A percentile compares a stretch with the other conserved stretches of the same genome.
These are phyloP conservation scores for Zygosaccharomyces bisporus DNA, from an alignment of 805 yeast genomes.

Conservation along the genomic window DNA sequence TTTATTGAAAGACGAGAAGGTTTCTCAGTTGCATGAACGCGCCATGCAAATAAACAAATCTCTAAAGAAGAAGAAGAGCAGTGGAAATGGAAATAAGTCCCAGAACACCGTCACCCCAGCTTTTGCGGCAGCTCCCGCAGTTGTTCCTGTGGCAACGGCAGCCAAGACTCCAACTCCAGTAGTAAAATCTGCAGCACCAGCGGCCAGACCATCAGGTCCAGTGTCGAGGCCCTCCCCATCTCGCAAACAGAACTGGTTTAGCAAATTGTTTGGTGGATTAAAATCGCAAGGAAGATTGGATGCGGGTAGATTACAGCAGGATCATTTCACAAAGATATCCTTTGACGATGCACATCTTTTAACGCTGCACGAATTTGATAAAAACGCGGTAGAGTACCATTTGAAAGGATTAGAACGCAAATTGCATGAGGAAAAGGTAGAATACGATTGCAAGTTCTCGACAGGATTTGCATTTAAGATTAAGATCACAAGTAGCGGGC, in stretches of 20 bases:
- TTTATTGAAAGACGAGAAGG: not conserved
- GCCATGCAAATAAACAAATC: not conserved
- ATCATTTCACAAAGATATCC: constrained; percentile 25
- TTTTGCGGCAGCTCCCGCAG: too few species aligned
- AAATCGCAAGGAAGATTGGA: constrained; percentile 10
- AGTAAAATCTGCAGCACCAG: not conserved
- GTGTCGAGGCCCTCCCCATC: not conserved
- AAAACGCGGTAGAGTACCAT: constrained; percentile 27
- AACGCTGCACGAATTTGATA: constrained; percentile 28
- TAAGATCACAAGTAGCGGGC: constrained; percentile 17
- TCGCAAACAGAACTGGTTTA: constrained; percentile 26
- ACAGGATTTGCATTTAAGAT: constrained; percentile 30
- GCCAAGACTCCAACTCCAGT: not conserved
- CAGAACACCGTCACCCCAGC: too few species aligned
- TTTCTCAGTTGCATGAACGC: constrained; percentile 2
- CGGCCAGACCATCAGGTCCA: too few species aligned
- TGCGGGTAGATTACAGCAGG: constrained; percentile 12
- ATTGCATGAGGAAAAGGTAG: constrained; percentile 21
- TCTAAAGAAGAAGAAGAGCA: not conserved
- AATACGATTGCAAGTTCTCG: constrained; percentile 30
- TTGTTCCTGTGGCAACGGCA: too few species aligned
- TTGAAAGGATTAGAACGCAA: constrained; percentile 23
- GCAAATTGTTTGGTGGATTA: constrained; percentile 24
- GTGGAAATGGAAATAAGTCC: not conserved
- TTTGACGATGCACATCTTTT: constrained; percentile 32